These are phyloP conservation scores for Nepenthes alata DNA, from an alignment of 179 eudicot genomes.

Conservation along the genomic window DNA sequence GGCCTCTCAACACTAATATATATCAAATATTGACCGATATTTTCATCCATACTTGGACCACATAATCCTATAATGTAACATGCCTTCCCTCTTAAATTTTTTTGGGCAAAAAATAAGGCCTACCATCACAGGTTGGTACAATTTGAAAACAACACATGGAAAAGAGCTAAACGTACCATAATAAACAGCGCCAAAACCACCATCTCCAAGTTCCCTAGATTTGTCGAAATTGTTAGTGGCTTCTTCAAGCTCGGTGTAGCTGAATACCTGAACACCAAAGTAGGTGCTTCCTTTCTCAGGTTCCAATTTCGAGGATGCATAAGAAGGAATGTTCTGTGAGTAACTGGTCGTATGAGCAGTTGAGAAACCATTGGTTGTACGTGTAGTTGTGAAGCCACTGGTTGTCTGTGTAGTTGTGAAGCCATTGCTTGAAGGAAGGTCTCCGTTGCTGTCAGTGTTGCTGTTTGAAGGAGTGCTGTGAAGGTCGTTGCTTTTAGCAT, in stretches of 20 bases:
- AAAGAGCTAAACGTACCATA: slow-evolving; percentile 32
- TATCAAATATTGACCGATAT: too few species aligned
- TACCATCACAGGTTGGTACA: not conserved
- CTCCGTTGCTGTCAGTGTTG: slow-evolving; percentile 1
- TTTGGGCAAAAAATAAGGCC: too few species aligned
- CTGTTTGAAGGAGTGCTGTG: slow-evolving; percentile 1
- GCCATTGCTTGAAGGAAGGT: slow-evolving; percentile 9
- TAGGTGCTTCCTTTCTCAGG: slow-evolving; percentile 24
- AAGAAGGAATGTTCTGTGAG: slow-evolving; percentile 21
- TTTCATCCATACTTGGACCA: too few species aligned
- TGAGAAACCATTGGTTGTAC: slow-evolving; percentile 6
- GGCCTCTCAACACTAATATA: too few species aligned
- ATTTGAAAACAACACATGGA: not conserved
- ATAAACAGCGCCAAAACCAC: slow-evolving; percentile 80
- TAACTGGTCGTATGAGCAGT: not conserved
- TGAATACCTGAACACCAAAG: slow-evolving; percentile 49
- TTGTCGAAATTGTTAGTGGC: slow-evolving; percentile 57
- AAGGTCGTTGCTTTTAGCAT: slow-evolving; percentile 12
- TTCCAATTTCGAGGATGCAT: slow-evolving; percentile 25
- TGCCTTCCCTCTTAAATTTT: too few species aligned
- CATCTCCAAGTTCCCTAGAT: slow-evolving; percentile 60
- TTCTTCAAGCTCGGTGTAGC: slow-evolving; percentile 55
- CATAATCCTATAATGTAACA: too few species aligned
- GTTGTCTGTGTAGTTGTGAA: not conserved
- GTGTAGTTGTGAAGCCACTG: too few species aligned